A percentile compares a stretch with the other conserved stretches of the same genome.
Evolutionary conservation across 371 early-diverging fungal genomes (phyloP).

Genomic region (Chytridium lagenaria): DNA sequence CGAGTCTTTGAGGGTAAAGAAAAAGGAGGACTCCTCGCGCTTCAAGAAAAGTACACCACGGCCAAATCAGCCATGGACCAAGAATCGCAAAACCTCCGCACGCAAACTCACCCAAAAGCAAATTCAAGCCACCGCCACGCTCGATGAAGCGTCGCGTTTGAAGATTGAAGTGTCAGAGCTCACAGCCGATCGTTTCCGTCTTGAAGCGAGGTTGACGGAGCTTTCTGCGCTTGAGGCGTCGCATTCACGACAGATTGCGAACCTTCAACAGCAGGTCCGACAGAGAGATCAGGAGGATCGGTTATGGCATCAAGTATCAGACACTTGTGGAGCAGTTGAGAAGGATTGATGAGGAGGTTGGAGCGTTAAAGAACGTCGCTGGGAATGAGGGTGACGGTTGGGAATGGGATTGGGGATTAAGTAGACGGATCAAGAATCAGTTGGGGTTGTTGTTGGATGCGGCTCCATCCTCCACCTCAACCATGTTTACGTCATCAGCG

Average conservation of each 20-base stretch:
- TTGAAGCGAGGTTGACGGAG: constrained; percentile 51
- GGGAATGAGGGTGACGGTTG: not conserved
- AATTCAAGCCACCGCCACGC: constrained; percentile 24
- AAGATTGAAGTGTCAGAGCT: constrained; percentile 45
- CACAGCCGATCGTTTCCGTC: constrained; percentile 39
- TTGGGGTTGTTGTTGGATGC: not conserved
- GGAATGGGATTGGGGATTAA: not conserved
- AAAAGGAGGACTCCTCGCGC: constrained; percentile 51
- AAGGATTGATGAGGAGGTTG: constrained; percentile 46
- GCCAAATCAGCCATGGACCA: constrained; percentile 53
- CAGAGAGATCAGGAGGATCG: constrained; percentile 47
- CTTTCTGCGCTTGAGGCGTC: constrained; percentile 39
- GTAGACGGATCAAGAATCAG: not conserved
- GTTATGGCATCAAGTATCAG: constrained; percentile 37
- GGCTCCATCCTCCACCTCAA: not conserved
- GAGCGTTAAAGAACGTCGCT: constrained; percentile 25
- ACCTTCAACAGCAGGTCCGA: constrained; percentile 41
- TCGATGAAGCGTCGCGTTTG: constrained; percentile 41
- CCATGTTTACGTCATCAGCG: not conserved
- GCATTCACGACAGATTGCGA: constrained; percentile 38
- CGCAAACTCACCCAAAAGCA: constrained; percentile 39
- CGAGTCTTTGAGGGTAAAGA: constrained; percentile 44
- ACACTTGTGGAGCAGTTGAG: constrained; percentile 43
- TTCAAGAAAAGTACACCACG: constrained; percentile 52
- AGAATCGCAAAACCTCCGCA: constrained; percentile 39